A percentile compares a stretch with the other conserved stretches of the same genome.
Conservation (phyloP, 1,139 yeast species). For the Candida freyschussii region DNA sequence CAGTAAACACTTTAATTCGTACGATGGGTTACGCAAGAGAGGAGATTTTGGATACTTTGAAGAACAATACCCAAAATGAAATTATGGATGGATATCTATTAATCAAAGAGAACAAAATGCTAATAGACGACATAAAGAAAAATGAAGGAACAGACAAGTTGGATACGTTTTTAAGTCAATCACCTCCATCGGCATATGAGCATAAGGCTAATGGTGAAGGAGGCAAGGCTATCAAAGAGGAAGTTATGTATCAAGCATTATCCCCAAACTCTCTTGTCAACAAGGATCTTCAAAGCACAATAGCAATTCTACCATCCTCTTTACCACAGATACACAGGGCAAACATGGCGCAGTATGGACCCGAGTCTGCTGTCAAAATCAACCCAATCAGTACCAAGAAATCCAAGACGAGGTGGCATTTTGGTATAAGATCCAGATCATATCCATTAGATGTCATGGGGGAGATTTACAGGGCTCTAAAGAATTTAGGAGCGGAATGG, state of each 20-base stretch:
- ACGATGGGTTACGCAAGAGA: constrained; percentile 94
- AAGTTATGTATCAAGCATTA: constrained; percentile 25
- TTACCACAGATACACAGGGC: constrained; percentile 94
- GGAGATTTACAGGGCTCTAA: constrained; percentile 90
- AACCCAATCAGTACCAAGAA: constrained; percentile 77
- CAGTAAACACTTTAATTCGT: constrained; percentile 69
- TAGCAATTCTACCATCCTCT: constrained; percentile 90
- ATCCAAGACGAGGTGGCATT: constrained; percentile 97
- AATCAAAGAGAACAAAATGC: constrained; percentile 76
- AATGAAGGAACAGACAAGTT: constrained; percentile 40
- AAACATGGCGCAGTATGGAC: constrained; percentile 63
- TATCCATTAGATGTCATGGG: constrained; percentile 99
- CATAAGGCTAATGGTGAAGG: constrained; percentile 12
- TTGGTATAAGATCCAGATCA: constrained; percentile 93
- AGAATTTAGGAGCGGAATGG: constrained; percentile 97
- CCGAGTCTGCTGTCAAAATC: constrained; percentile 48
- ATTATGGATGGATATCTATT: constrained; percentile 88
- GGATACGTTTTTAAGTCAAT: constrained; percentile 46
- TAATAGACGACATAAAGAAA: constrained; percentile 60
- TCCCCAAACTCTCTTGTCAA: constrained; percentile 28
- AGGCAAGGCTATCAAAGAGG: constrained; percentile 17
- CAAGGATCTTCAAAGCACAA: constrained; percentile 45
- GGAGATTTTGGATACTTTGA: constrained; percentile 76
- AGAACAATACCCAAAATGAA: constrained; percentile 56
- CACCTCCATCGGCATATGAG: constrained; percentile 37